Conservation (phyloP, 352 stramenopile genomes). For the Phytophthora ramorum region DNA sequence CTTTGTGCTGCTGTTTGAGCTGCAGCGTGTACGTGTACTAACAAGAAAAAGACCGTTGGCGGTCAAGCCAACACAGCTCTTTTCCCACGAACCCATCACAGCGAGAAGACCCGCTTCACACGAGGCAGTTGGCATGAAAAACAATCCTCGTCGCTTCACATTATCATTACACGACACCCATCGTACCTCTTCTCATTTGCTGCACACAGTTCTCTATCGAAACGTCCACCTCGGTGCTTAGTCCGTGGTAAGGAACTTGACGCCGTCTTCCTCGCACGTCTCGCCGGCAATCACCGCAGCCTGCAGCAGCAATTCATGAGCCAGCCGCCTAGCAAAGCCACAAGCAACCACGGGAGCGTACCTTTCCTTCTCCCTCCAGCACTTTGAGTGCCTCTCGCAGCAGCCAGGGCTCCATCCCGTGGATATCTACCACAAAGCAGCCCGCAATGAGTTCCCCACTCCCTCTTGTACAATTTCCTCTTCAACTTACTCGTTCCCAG, state of each 20-base stretch:
- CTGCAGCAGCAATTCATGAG: conserved; percentile 25
- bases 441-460: conserved; percentile 1
- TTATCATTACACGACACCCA: conserved; percentile 28
- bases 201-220: conserved; percentile 10
- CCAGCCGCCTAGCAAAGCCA: conserved; percentile 3
- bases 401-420: conserved; percentile 87
- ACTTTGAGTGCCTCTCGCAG: conserved; percentile 79
- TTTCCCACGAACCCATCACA: neutral
- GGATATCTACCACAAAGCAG: conserved; percentile 51
- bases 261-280: conserved; percentile 85
- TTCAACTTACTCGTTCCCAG: conserved; percentile 67
- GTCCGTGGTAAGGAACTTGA: conserved; percentile 84
- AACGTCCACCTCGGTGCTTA: conserved; percentile 23
- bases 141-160: conserved; percentile 23
- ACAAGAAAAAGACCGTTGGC: conserved; percentile 1
- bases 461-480: neutral
- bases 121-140: conserved; percentile 5
- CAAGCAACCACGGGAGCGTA: conserved; percentile 6
- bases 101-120: neutral
- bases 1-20: neutral
- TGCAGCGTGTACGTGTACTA: conserved; percentile 8
- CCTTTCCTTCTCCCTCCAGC: conserved; percentile 81
- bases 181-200: conserved; percentile 14
- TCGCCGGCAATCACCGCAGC: conserved; percentile 81
- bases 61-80: neutral